Evolutionary conservation across 495 filamentous ascomycete genomes (phyloP).

Genomic region (Hypoxylon subgilvum): DNA sequence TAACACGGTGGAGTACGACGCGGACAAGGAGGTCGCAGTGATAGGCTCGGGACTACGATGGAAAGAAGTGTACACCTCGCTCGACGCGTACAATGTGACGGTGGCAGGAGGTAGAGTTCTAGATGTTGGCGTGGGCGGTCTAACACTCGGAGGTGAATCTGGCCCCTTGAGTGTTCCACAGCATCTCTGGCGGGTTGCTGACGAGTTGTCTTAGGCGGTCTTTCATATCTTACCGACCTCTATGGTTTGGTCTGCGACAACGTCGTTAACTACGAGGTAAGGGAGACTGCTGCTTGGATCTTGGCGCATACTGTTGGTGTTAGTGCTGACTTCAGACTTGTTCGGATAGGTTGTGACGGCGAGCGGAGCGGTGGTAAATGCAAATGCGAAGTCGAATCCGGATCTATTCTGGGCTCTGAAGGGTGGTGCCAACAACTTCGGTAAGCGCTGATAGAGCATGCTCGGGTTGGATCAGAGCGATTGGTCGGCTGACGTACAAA

Average conservation of each 20-base stretch:
- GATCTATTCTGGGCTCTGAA: conserved; percentile 54
- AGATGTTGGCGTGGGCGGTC: conserved; percentile 52
- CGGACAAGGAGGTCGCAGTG: conserved; percentile 48
- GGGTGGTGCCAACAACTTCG: conserved; percentile 58
- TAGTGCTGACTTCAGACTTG: not conserved
- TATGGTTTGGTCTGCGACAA: conserved; percentile 63
- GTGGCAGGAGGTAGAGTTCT: conserved; percentile 57
- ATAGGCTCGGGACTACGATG: conserved; percentile 58
- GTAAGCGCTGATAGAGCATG: conserved; percentile 42
- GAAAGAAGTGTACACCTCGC: conserved; percentile 53
- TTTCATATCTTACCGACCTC: conserved; percentile 56
- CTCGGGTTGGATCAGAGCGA: not conserved
- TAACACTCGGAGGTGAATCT: conserved; percentile 42
- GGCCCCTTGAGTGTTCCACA: not conserved
- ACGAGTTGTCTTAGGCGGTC: conserved; percentile 42
- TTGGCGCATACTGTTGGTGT: not conserved
- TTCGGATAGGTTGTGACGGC: conserved; percentile 57
- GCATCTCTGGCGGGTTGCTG: conserved; percentile 15
- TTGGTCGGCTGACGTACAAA: conserved; percentile 28
- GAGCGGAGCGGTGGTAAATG: conserved; percentile 57
- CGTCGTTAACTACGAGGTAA: conserved; percentile 57
- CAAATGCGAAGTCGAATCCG: conserved; percentile 46
- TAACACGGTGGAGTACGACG: conserved; percentile 51
- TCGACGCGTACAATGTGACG: conserved; percentile 53
- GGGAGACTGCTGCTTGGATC: not conserved